A percentile compares a stretch with the other conserved stretches of the same genome.
These are phyloP conservation scores for Gnaphalium uliginosum DNA, from an alignment of 129 eudicot genomes.

Conservation along the genomic window DNA sequence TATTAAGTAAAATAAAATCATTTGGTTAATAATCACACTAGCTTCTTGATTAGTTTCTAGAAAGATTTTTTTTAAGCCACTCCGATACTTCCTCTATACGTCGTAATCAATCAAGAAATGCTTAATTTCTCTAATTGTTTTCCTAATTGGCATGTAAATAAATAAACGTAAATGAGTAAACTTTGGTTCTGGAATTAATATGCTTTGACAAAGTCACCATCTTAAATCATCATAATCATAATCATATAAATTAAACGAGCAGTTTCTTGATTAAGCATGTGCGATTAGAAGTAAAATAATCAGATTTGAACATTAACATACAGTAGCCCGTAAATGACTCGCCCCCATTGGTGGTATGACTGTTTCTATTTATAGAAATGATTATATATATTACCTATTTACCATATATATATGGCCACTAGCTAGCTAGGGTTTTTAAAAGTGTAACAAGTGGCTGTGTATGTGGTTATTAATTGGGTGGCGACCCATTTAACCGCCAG, in stretches of 20 bases:
- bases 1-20: background rate
- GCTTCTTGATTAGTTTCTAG: background rate
- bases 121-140: too few relatives aligned
- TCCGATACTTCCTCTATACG: too few relatives aligned
- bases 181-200: background rate
- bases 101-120: too few relatives aligned
- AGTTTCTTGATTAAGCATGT: conserved; percentile 20
- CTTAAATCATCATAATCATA: background rate
- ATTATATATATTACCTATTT: background rate
- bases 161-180: background rate
- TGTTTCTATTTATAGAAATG: background rate
- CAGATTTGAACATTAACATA: background rate
- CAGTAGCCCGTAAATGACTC: background rate
- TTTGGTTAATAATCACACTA: too few relatives aligned
- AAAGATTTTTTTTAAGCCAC: background rate
- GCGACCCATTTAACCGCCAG: conserved; percentile 12
- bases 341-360: background rate
- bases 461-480: background rate
- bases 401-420: background rate
- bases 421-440: conserved; percentile 20
- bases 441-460: conserved; percentile 13
- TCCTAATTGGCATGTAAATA: too few relatives aligned
- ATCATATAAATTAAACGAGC: too few relatives aligned
- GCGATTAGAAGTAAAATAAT: background rate
- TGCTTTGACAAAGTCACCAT: conserved; percentile 5